phyloP scores from a whole-genome alignment of 176 grass and related monocot genomes.

The Aegilops umbellulata region DNA sequence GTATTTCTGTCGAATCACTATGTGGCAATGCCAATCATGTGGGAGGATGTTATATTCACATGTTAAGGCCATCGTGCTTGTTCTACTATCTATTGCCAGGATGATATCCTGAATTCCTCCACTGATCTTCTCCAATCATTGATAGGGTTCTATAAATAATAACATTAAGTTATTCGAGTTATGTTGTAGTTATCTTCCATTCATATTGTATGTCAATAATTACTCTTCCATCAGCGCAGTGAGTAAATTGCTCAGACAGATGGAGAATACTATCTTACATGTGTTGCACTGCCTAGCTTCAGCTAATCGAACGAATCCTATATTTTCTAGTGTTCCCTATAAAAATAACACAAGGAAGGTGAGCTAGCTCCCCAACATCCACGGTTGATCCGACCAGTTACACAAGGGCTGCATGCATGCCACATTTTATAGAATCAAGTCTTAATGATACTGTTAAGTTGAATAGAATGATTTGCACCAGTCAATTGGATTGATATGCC shows the following conservation, averaged over 20 bases:
- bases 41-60: neutral
- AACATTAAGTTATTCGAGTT: neutral
- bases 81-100: neutral
- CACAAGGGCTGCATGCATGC: neutral
- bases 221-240: neutral
- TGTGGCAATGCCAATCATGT: neutral
- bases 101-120: neutral
- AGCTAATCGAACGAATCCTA: constrained; percentile 1
- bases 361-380: neutral
- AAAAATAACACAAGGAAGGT: neutral
- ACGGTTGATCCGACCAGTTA: neutral
- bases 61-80: neutral
- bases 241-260: neutral
- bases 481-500: neutral
- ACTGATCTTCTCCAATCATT: neutral
- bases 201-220: neutral
- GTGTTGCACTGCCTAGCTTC: constrained; percentile 1
- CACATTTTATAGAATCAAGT: neutral
- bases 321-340: neutral
- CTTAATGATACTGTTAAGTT: neutral
- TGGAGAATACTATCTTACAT: constrained; percentile 7
- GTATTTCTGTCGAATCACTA: neutral
- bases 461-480: neutral
- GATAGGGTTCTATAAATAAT: neutral
- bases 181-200: neutral